Evolutionary conservation across 768 basidiomycete species (phyloP).

Genomic region (Pulveroboletus ravenelii): DNA sequence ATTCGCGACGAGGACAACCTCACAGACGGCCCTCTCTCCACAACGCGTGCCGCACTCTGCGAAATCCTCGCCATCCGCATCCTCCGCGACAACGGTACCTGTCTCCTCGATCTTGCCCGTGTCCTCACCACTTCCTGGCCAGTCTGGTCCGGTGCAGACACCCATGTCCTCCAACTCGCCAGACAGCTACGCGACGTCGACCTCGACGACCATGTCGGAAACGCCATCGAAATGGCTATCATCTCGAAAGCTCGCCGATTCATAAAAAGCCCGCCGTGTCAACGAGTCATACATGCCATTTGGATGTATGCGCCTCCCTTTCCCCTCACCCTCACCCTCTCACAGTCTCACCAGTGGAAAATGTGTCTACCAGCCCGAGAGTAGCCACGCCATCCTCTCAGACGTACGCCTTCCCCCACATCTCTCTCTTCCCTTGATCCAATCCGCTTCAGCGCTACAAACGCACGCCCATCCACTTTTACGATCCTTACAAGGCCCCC

Average conservation of each 20-base stretch:
- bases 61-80: constrained; percentile 84
- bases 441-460: constrained; percentile 75
- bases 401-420: constrained; percentile 51
- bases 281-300: constrained; percentile 83
- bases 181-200: constrained; percentile 65
- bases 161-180: constrained; percentile 51
- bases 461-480: constrained; percentile 85
- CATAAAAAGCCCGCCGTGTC: constrained; percentile 84
- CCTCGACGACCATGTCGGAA: constrained; percentile 76
- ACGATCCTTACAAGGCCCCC: constrained; percentile 91
- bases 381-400: constrained; percentile 83
- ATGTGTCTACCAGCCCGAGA: constrained; percentile 88
- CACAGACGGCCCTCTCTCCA: constrained; percentile 62
- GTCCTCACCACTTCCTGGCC: constrained; percentile 76
- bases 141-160: constrained; percentile 72
- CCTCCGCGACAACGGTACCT: constrained; percentile 67
- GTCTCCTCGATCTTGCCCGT: constrained; percentile 63
- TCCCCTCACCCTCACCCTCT: constrained; percentile 4
- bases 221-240: constrained; percentile 91
- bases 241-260: constrained; percentile 82
- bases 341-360: constrained; percentile 53
- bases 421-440: background rate
- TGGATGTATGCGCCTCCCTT: constrained; percentile 53
- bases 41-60: constrained; percentile 76
- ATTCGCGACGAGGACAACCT: constrained; percentile 65